Conservation (phyloP, 139 green algal species). For the Auxenochlorella pyrenoidosa region DNA sequence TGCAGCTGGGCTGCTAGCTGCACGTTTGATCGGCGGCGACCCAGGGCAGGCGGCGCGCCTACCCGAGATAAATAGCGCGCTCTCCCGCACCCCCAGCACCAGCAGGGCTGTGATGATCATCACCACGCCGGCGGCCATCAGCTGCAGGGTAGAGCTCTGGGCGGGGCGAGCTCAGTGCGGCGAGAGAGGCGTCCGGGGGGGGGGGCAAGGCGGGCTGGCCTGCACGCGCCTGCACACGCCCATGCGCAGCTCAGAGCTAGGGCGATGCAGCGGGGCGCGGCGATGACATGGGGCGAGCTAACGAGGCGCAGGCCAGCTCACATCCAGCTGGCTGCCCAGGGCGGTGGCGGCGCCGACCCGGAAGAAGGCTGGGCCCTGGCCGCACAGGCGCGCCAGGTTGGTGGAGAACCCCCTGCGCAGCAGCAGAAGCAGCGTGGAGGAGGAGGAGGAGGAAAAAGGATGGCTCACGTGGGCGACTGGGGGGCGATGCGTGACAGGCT, state of each 20-base stretch:
- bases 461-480: too few relatives aligned
- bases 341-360: neutral
- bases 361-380: neutral
- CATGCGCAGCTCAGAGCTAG: too few relatives aligned
- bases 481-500: too few relatives aligned
- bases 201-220: neutral
- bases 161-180: too few relatives aligned
- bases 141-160: neutral
- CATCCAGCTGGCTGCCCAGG: neutral
- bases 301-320: neutral
- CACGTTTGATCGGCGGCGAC: too few relatives aligned
- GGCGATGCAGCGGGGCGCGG: neutral
- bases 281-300: neutral
- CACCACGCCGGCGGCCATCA: slow-evolving; percentile 31
- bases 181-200: neutral
- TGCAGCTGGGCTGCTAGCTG: too few relatives aligned
- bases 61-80: slow-evolving; percentile 17
- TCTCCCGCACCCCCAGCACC: slow-evolving; percentile 27
- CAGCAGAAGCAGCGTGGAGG: too few relatives aligned
- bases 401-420: slow-evolving; percentile 15
- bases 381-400: slow-evolving; percentile 26
- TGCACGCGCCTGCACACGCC: neutral
- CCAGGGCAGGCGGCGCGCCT: too few relatives aligned
- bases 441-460: too few relatives aligned
- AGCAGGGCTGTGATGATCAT: slow-evolving; percentile 29